These are phyloP conservation scores for Neopestalotiopsis rosae DNA, from an alignment of 2,329 filamentous ascomycete species.

Conservation along the genomic window DNA sequence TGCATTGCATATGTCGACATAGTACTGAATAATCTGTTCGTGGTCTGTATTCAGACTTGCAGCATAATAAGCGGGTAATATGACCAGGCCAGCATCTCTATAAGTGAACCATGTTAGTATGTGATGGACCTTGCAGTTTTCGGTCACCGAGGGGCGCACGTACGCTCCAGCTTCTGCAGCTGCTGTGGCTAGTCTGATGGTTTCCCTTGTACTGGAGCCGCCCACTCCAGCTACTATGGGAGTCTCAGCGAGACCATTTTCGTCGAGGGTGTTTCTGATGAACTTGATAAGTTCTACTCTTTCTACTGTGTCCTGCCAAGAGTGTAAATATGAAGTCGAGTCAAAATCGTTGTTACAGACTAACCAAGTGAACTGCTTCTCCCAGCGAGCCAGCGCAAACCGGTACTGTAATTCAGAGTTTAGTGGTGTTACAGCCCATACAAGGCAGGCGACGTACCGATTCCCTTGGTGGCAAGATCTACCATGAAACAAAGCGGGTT, in stretches of 20 bases:
- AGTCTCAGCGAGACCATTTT: conserved; percentile 24
- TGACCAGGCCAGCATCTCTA: conserved; percentile 32
- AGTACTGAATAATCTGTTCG: conserved; percentile 30
- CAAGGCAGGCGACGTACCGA: conserved; percentile 15
- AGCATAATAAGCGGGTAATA: conserved; percentile 32
- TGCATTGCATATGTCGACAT: conserved; percentile 29
- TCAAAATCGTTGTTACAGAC: background rate
- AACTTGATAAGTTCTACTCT: conserved; percentile 27
- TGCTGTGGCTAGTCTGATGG: conserved; percentile 25
- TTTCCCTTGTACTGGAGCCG: conserved; percentile 30
- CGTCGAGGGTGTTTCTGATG: conserved; percentile 27
- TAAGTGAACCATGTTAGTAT: background rate
- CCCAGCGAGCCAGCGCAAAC: conserved; percentile 32
- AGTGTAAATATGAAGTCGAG: background rate
- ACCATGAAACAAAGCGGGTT: background rate
- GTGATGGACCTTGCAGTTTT: background rate
- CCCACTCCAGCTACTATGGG: conserved; percentile 31
- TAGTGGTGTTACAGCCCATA: no score
- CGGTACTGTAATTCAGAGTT: conserved; percentile 23
- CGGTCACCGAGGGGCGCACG: background rate
- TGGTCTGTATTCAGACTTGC: conserved; percentile 28
- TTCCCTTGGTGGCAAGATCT: conserved; percentile 19
- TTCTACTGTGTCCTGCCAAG: conserved; percentile 25
- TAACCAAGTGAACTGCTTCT: conserved; percentile 30
- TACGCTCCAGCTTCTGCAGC: conserved; percentile 29